Evolutionary conservation across 768 basidiomycete species (phyloP).

Genomic region (Rhizopogon salebrosus): DNA sequence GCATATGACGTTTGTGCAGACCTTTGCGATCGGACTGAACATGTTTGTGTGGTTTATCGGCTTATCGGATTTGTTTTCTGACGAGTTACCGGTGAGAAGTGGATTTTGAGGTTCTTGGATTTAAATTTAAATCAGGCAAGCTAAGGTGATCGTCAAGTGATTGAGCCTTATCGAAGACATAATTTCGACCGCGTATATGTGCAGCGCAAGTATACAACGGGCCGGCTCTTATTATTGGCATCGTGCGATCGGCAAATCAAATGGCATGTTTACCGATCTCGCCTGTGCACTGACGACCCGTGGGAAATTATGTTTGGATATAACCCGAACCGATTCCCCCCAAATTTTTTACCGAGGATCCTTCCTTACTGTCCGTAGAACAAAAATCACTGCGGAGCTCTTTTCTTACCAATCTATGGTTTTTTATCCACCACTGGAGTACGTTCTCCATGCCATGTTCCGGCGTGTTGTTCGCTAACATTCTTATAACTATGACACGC

Average conservation of each 20-base stretch:
- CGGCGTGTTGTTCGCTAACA: neutral
- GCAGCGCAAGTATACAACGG: neutral
- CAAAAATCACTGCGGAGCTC: conserved; percentile 6
- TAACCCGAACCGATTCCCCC: neutral
- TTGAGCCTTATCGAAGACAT: no score
- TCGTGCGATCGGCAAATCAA: neutral
- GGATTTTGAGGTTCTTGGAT: neutral
- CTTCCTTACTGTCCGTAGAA: conserved; percentile 9
- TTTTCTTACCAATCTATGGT: conserved; percentile 46
- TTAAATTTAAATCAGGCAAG: neutral
- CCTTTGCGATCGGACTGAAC: neutral
- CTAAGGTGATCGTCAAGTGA: neutral
- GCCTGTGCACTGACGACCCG: no score
- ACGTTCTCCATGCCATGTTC: conserved; percentile 4
- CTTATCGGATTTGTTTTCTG: neutral
- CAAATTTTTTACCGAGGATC: conserved; percentile 10
- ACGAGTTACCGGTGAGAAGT: neutral
- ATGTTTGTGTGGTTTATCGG: neutral
- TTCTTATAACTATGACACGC: conserved; percentile 3
- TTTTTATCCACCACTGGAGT: conserved; percentile 36
- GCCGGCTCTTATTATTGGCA: neutral
- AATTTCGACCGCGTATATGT: no score
- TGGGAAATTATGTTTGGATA: conserved; percentile 6
- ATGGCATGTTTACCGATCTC: neutral
- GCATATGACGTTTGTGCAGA: neutral